Evolutionary conservation across 129 eudicot species (phyloP), one percentile per base, ranked within the genome.

Genomic region (Deinandra increscens): DNA sequence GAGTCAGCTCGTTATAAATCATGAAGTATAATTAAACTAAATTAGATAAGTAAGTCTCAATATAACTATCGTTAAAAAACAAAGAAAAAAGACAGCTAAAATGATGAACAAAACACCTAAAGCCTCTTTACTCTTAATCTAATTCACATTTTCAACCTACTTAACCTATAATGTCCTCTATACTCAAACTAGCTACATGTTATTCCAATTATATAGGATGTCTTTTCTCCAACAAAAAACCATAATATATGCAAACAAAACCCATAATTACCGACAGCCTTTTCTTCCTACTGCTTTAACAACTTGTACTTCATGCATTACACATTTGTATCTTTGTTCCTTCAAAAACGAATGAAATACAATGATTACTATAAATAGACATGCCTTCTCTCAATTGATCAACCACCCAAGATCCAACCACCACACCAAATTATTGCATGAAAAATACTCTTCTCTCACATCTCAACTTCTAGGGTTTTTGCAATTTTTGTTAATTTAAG

Each of bases 281-380:
- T 59, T 76, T 14, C 20, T 50, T 76, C 64, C 37, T 31, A 45
- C 22, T 36, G 39, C 38, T 68, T 26, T 39, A 39, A 23, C 4
- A 11, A 69, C 48, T 77, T 77, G 70, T 61, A 62, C 44, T 17
- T 12, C 31, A 42, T 41, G 71, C 71, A 50, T 29, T 26, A 41
- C 5, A 70, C n/a, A 67, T 9, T 39, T 69, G 39, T 41, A 60
- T 8, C 9, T 6, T 31, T 69, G 4, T 68, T 38, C 66, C 46
- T 44, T 61, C 64, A 69, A 59, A 75, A 69, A 69, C 55, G 50
- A 50, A 29, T 49, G 76, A 36, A 50, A 68, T 39, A 59, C 31
- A 75, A 76, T 76, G 38, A 76, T 70, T 39, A 77, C 81, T 69
- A 77, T 77, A 77, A 69, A 77, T 61, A 77, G 76, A 13, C 76